Evolutionary conservation across 2,329 filamentous ascomycete species (phyloP), one percentile per base, ranked within the genome.

Genomic region (Sarocladium strictum): DNA sequence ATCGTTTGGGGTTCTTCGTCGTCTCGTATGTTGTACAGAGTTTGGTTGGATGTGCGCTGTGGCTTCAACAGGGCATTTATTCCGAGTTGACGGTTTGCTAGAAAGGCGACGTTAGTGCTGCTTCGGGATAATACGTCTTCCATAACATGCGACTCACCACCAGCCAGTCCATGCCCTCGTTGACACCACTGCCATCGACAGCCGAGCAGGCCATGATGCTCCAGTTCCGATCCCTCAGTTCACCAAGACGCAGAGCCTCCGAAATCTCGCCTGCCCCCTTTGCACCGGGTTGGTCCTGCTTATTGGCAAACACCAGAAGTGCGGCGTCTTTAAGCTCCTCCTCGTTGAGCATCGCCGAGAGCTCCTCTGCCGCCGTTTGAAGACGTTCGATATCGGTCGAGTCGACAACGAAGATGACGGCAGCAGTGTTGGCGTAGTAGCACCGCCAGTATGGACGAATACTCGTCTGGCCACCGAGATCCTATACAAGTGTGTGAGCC

Each of bases 371-470:
- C 2, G 94, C 94, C 19, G 92, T 99, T 61, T 90, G 86, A 61
- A 99, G 76, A 60, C 94, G 88, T 67, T 97, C 93, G 67, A 97
- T 95, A 78, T 99, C 94, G 62, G 94, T 99, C 40, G 89, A 94
- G 71, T 99, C 94, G 67, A 99, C 93, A 58, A 99, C 94, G 76
- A 99, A 99, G 66, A 99, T 93, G 61, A 99, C 94, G 17, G 94
- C 94, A 27, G 94, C 93, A 1, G 94, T 99, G 76, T 99, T 97
- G 68, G 92, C 90, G 69, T 97, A 99, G 80, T 99, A 99, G 76
- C 94, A 99, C 70, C 94, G 84, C 94, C 94, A 99, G 77, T 99
- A 99, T 2, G 94, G 94, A 61, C 94, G 84, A 70, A 99, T 99
- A 62, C 89, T 95, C n/a, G 94, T 99, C 78, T 99, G 94, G 37